Base-by-base conservation (phyloP, 164 flowering plant species). In the Tetrastigma voinierianum region DNA sequence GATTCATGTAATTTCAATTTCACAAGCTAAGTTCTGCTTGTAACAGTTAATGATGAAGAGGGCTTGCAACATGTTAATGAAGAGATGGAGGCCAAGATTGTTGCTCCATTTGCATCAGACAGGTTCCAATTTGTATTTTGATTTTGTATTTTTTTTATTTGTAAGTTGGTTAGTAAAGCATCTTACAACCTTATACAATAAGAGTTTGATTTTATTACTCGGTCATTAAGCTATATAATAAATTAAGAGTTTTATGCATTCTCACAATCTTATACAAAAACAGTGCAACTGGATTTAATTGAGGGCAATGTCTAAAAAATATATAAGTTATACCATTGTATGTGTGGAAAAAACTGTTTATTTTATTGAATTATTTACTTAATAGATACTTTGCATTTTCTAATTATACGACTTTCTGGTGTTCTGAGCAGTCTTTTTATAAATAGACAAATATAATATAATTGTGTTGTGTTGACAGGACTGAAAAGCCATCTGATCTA, bases 31-130 rank as follows among this genome's bases (percentile, higher is more conserved):
- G 71, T 24, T 20, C 73, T 81, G 55, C 76, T 62, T 57, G 20
- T 75, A 65, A 80, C 97, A 95, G 98, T 89, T 86, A 69, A 79
- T 61, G 98, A 92, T 83, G 98, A 87, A 72, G 96, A 94, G 62
- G 98, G 97, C 74, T 72, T 95, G 74, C 96, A 80, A 71, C 91
- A 89, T 76, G 97, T 90, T 58, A 77, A 77, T 78, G 91, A 78
- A 80, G 97, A 86, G 72, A 79, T 92, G 80, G 97, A 90, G 71
- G 89, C 91, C 16, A 95, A 89, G 78, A 23, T 51, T 68, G 55
- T 74, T 68, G 84, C 85, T 70, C 80, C 80, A 32, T 82, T 87
- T 78, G 62, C 70, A 21, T 69, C 75, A 8, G 86, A 88, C 73
- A 92, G 97, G 97, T 92, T 68, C 15, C 15, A n/a, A 47, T 21